Base-by-base conservation (phyloP, 225 moss, liverwort and hornwort species). In the Sphagnum contortum region DNA sequence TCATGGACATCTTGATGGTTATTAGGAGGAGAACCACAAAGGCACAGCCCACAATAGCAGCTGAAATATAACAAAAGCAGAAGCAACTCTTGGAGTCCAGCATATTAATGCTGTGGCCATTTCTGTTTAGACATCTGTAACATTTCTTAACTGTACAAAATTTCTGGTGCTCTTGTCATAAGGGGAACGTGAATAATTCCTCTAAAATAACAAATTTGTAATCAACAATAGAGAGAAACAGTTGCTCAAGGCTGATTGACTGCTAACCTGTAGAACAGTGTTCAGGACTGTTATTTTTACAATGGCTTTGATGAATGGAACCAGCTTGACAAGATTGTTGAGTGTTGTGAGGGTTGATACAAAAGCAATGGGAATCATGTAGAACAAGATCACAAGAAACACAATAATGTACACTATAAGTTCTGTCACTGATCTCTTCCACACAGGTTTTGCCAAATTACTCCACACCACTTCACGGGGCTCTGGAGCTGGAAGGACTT, bases 361-460 rank as follows among this genome's bases (percentile, higher is more conserved):
- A 44, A 87, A 83, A 3, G 83, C 75, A 12, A 87, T 87, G 2
- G 87, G 87, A 56, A 87, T 55, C 87, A 87, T 87, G 48, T 87
- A 87, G 45, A 87, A 87, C 2, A 87, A 29, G 14, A 87, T 6
- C 10, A 77, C 57, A 0, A 83, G 0, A 14, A 80, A 83, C 9
- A 82, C 80, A 9, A 70, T 0, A 1, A 80, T 48, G 66, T 65
- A 80, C 7, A 83, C 45, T 2, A 61, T 0, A 11, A 12, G 14
- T 65, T 73, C 60, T 46, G 83, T 75, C 56, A 77, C 7, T 5
- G 80, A 4, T 13, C 87, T 75, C 50, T 75, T 75, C 77, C 71
- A 75, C 7, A 77, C 66, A 49, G 73, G 64, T 3, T 83, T 71
- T 48, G 68, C 3, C n/a, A 87, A 57, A 50, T 87, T 87, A 0